phyloP scores from a whole-genome alignment of 805 yeast genomes.

The Starmerella vaccinii region DNA sequence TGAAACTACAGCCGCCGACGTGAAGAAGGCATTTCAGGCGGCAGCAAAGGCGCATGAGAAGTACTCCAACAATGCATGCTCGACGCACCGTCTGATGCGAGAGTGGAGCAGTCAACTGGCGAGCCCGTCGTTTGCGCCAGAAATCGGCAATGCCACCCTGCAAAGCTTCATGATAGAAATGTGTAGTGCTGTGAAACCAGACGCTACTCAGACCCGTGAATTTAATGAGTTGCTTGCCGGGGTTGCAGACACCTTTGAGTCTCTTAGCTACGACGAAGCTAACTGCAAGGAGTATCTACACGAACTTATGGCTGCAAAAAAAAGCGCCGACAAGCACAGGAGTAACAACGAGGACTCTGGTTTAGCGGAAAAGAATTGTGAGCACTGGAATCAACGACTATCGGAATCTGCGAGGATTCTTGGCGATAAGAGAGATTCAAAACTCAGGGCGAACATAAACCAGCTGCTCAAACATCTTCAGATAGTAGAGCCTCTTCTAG shows the following conservation, averaged over 20 bases:
- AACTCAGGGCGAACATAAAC: background rate
- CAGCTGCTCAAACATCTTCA: background rate
- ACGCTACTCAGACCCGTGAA: background rate
- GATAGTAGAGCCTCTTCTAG: background rate
- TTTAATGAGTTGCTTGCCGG: background rate
- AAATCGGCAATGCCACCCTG: background rate
- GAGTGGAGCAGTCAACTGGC: background rate
- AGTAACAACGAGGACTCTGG: background rate
- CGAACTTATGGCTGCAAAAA: background rate
- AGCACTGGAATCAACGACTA: background rate
- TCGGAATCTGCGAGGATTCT: background rate
- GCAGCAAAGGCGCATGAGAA: slow-evolving; percentile 21
- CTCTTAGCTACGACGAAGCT: background rate
- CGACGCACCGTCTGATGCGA: background rate
- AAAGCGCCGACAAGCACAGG: background rate
- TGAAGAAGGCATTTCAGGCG: slow-evolving; percentile 17
- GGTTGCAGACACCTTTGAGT: background rate
- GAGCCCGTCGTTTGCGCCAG: slow-evolving; percentile 1
- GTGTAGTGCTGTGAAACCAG: background rate
- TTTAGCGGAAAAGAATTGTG: background rate
- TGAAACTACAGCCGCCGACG: slow-evolving; percentile 16
- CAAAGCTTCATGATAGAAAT: background rate
- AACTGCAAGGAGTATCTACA: slow-evolving; percentile 1
- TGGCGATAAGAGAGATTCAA: background rate
- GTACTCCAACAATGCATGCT: slow-evolving; percentile 6